Evolutionary conservation across 2,329 filamentous ascomycete species (phyloP), one percentile per base, ranked within the genome.

Genomic region (Emmonsiellopsis sp.): DNA sequence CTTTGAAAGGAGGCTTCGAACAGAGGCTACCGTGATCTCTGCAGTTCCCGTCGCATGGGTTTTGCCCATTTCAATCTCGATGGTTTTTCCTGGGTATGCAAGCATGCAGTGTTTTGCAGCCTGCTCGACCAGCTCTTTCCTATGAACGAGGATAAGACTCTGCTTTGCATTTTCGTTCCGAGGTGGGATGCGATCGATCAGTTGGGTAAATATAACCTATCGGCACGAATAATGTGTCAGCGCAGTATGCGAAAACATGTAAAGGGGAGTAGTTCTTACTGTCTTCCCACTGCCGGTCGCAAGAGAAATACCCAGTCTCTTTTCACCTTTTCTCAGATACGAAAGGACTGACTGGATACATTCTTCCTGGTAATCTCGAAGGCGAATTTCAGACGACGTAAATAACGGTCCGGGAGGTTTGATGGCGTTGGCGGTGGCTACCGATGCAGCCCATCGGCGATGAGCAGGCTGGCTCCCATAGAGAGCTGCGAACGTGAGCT

Each of bases 31-130:
- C 7, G 92, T 96, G 60, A 98, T 96, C 68, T 98, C 92, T 53
- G 91, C 92, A 1, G 73, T 70, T 6, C 92, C 92, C 3, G 84
- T 85, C 2, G 92, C 87, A 60, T 86, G 84, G 47, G 81, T 74
- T 44, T 79, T 80, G 36, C 87, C 90, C 90, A 97, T 95, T 68
- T 98, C 93, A 53, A 98, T 84, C 57, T 97, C 92, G 43, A 97
- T 82, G 3, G 69, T 81, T 67, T 89, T 89, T 42, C 81, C 71
- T 0, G 92, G 92, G 62, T 98, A 97, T 3, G 88, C 82, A 56
- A 79, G 78, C 42, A 76, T 78, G 67, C 93, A 97, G 68, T 98
- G 93, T 3, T 80, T 79, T 8, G 88, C 89, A 3, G 93, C 93
- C 72, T 98, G 93, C 65, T 97, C 89, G 32, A 97, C 90, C 2